Base-by-base conservation (phyloP, 2,329 filamentous ascomycete species). In the Ceratocystis papillata region DNA sequence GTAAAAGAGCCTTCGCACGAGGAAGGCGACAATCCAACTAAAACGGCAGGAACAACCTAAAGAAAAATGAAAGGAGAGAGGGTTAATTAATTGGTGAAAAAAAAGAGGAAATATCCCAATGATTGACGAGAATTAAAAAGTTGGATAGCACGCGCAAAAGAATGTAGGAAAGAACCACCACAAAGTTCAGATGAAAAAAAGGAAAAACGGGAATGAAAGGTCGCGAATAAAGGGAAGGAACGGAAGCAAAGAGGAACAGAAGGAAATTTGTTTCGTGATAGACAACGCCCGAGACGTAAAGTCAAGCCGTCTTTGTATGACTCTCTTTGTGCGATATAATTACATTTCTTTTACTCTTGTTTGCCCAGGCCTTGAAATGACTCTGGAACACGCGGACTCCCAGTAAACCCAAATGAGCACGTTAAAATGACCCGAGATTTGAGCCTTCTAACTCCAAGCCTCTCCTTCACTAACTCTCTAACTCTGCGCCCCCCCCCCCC, bases 361-460 rank as follows among this genome's bases (percentile, higher is more conserved):
- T 33, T 55, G 10, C 20, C 50, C 8, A 25, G 50, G n/a, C 7
- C 25, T 25, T 6, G 25, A 55, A 55, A 55, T 25, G 50, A 12
- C 50, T 55, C 50, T 55, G 50, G 50, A 55, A 55, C 50, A 55
- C 50, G 50, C 50, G 50, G 50, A 25, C 25, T 55, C 20, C 20
- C 50, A 20, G 25, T 25, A 3, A 22, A 28, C 6, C 25, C 20
- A 55, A 25, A 15, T 25, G 50, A 55, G 50, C 20, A 22, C 12
- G 12, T 55, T 20, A 55, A 55, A 55, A 55, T 55, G 22, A 55
- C 20, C 50, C 50, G 50, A 55, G 50, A 55, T 55, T 55, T 55
- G 50, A 25, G 20, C 8, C 37, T 41, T 41, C 50, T 22, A 55
- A 28, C 50, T 55, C 22, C 50, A 55, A 22, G 48, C 48, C 48